Evolutionary conservation across 2,329 filamentous ascomycete species (phyloP), one percentile per base, ranked within the genome.

Genomic region (Lecanicillium sp.): DNA sequence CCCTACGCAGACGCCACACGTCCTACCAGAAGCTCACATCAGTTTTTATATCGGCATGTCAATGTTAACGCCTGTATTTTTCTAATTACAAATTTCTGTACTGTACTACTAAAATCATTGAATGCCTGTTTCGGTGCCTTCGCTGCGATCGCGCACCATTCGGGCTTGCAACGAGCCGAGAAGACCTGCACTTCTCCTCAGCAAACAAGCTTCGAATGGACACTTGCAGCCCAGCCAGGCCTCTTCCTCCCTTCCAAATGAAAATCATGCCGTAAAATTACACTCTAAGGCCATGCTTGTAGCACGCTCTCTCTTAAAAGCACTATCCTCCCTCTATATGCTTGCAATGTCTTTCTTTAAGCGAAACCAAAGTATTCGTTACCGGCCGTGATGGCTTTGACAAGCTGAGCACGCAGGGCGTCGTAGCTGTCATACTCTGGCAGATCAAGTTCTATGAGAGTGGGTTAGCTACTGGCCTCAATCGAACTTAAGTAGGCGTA

Each of bases 361-460:
- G 92, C 90, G 64, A 98, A 97, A 45, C 92, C 92, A 62, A 98
- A 98, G 61, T 84, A 97, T 61, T 97, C 90, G 67, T 88, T 92
- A 51, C 92, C 92, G 49, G 89, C 83, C n/a, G 92, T 98, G 62
- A 98, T 96, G 46, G 92, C 92, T 50, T 89, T 97, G 61, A 94
- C 81, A 44, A 98, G 67, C 58, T 92, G 88, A 53, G 85, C 80
- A 46, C 92, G 81, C 45, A 98, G 77, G 50, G 77, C 73, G 55
- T 98, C 92, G 63, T 98, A 98, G 60, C 80, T 94, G 56, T 97
- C 92, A 58, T 98, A 98, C 66, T 98, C 92, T 30, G 92, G 92
- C 50, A 98, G 78, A 68, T 98, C 92, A 58, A 98, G 87, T 69
- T 98, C 88, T 95, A 60, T 44, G 33, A 28, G 10, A 13, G n/a